A percentile compares a stretch with the other conserved stretches of the same genome.
phyloP scores from a whole-genome alignment of 495 filamentous ascomycete genomes.

The Neurospora africana region DNA sequence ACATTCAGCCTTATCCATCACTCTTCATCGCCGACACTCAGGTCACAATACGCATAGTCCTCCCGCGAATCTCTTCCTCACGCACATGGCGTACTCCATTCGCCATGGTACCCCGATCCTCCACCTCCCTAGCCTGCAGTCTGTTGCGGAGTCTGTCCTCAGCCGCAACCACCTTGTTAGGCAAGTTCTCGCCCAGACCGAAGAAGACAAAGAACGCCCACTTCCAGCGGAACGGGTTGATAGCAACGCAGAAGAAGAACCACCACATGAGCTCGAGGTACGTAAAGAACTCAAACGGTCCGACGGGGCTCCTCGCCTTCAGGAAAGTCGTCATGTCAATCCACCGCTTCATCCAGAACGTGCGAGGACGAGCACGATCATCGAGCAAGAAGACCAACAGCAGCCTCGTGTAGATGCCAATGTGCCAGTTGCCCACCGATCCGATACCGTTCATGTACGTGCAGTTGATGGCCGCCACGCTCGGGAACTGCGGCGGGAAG shows the following conservation, averaged over 20 bases:
- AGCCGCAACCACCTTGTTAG: constrained; percentile 50
- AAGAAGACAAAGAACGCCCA: constrained; percentile 71
- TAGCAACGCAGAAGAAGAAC: constrained; percentile 65
- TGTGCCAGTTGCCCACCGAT: constrained; percentile 74
- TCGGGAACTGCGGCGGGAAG: constrained; percentile 57
- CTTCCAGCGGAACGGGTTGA: constrained; percentile 84
- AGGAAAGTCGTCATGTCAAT: constrained; percentile 73
- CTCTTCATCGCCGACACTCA: neutral
- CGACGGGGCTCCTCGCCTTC: constrained; percentile 56
- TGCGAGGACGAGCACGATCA: constrained; percentile 58
- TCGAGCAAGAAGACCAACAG: constrained; percentile 79
- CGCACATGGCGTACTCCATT: neutral
- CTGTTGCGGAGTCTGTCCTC: constrained; percentile 50
- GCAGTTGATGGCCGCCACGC: constrained; percentile 69
- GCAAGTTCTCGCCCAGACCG: constrained; percentile 57
- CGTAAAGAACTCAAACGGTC: constrained; percentile 79
- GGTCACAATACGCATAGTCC: neutral
- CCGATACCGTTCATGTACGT: constrained; percentile 78
- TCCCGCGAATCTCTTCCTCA: neutral
- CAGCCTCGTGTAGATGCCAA: constrained; percentile 79
- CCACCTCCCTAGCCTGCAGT: constrained; percentile 13
- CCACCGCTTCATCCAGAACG: constrained; percentile 73
- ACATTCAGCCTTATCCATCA: neutral
- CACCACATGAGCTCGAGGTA: constrained; percentile 77
- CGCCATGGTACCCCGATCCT: neutral